A percentile compares a stretch with the other conserved stretches of the same genome.
phyloP scores from a whole-genome alignment of 2,329 filamentous ascomycete species.

The Chaetomium sp. region DNA sequence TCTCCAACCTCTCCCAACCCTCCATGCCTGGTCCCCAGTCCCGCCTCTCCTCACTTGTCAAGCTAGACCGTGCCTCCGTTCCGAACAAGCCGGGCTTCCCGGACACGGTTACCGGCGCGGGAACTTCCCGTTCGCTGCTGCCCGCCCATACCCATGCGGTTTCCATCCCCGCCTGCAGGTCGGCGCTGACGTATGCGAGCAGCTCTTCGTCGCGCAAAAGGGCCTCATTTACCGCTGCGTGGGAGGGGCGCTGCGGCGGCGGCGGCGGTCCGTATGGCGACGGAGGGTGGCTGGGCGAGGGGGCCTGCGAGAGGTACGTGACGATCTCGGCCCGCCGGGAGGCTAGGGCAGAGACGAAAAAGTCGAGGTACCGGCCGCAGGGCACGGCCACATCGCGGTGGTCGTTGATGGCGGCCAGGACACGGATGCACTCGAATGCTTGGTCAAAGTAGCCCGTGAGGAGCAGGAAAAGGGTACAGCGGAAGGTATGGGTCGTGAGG shows the following conservation, averaged over 20 bases:
- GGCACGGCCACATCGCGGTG: constrained; percentile 71
- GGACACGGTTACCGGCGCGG: constrained; percentile 33
- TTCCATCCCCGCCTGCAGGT: constrained; percentile 78
- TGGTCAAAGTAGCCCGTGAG: constrained; percentile 72
- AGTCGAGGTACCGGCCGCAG: constrained; percentile 79
- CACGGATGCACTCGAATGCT: constrained; percentile 72
- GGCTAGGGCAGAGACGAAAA: constrained; percentile 72
- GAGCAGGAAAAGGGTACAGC: constrained; percentile 78
- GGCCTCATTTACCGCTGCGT: constrained; percentile 38
- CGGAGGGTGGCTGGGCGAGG: constrained; percentile 37
- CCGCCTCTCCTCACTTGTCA: constrained; percentile 59
- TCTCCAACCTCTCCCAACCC: constrained; percentile 77
- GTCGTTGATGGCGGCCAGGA: constrained; percentile 70
- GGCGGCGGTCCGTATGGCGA: constrained; percentile 31
- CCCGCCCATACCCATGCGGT: constrained; percentile 82
- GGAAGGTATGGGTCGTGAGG: constrained; percentile 82
- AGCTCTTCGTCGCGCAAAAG: constrained; percentile 77
- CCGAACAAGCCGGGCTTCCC: constrained; percentile 44
- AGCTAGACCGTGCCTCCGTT: constrained; percentile 52
- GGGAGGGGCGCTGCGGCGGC: constrained; percentile 32
- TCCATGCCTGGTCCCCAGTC: constrained; percentile 65
- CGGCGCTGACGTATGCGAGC: constrained; percentile 80
- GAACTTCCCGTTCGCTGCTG: constrained; percentile 54
- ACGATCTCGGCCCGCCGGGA: constrained; percentile 54
- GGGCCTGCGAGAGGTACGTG: constrained; percentile 42